A percentile compares a stretch with the other conserved stretches of the same genome.
phyloP scores from a whole-genome alignment of 2,329 filamentous ascomycete genomes.

The Trichoderma breve region DNA sequence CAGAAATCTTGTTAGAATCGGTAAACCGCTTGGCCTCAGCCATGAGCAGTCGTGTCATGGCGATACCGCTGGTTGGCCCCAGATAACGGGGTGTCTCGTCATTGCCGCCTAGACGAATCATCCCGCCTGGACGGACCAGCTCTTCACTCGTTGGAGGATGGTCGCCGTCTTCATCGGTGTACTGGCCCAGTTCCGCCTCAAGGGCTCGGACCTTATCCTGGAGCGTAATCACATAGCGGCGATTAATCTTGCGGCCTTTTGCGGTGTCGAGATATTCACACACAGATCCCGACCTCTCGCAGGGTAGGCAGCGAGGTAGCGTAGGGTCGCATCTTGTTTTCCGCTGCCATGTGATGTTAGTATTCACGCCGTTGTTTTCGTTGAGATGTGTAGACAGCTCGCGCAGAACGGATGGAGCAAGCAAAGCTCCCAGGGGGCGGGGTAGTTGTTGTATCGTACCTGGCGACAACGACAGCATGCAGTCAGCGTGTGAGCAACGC shows the following conservation, averaged over 20 bases:
- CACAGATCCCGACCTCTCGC: conserved; percentile 83
- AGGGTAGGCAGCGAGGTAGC: conserved; percentile 86
- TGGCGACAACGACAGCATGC: conserved; percentile 78
- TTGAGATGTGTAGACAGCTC: not conserved
- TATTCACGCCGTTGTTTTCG: not conserved
- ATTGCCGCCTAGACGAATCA: conserved; percentile 79
- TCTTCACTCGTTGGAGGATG: conserved; percentile 73
- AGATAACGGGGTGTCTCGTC: conserved; percentile 87
- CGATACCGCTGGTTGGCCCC: conserved; percentile 91
- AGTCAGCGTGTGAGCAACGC: conserved; percentile 75
- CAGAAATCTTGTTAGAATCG: conserved; percentile 84
- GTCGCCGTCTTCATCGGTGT: conserved; percentile 73
- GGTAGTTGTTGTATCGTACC: conserved; percentile 46
- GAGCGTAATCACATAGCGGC: conserved; percentile 88
- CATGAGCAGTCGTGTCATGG: conserved; percentile 92
- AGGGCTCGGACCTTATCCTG: conserved; percentile 82
- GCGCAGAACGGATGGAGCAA: not conserved
- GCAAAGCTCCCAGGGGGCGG: not conserved
- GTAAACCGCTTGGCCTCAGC: conserved; percentile 94
- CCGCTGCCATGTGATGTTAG: conserved; percentile 53
- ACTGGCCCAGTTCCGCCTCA: conserved; percentile 75
- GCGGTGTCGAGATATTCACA: conserved; percentile 96
- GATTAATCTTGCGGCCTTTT: conserved; percentile 80
- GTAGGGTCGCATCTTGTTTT: conserved; percentile 96
- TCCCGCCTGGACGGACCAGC: conserved; percentile 80